Conservation (phyloP, 2,329 filamentous ascomycete genomes). For the Ophiobolus disseminans region DNA sequence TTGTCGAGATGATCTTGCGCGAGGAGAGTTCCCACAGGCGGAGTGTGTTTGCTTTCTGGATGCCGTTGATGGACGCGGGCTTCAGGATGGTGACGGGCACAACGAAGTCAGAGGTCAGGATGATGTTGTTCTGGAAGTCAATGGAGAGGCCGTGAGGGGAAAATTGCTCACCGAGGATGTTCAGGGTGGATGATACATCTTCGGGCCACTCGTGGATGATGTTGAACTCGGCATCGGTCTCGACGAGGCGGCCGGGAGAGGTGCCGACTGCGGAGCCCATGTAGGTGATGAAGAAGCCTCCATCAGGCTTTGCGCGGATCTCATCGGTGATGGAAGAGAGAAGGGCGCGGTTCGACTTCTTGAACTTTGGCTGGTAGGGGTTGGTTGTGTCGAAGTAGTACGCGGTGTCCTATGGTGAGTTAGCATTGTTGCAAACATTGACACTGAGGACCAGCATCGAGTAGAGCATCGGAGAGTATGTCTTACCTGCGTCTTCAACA, state of each 20-base stretch:
- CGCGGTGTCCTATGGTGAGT: slow-evolving; percentile 60
- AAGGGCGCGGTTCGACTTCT: slow-evolving; percentile 66
- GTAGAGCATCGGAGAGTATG: not conserved
- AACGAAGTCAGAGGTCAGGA: slow-evolving; percentile 69
- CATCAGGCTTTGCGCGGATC: slow-evolving; percentile 68
- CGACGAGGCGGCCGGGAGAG: slow-evolving; percentile 65
- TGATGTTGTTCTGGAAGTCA: slow-evolving; percentile 64
- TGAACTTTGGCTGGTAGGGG: slow-evolving; percentile 65
- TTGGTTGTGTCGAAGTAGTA: slow-evolving; percentile 68
- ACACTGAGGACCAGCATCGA: too few species aligned
- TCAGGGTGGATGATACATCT: slow-evolving; percentile 61
- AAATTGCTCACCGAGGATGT: slow-evolving; percentile 67
- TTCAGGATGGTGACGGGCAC: slow-evolving; percentile 68
- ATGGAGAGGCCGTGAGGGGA: slow-evolving; percentile 67
- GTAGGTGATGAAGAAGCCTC: slow-evolving; percentile 68
- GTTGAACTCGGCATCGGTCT: slow-evolving; percentile 65
- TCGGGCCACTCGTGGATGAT: slow-evolving; percentile 70
- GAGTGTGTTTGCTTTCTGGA: slow-evolving; percentile 63
- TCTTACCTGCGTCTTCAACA: slow-evolving; percentile 62
- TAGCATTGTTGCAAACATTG: not conserved
- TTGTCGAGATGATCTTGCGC: slow-evolving; percentile 65
- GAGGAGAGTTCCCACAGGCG: slow-evolving; percentile 64
- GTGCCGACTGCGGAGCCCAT: slow-evolving; percentile 67
- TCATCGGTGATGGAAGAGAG: slow-evolving; percentile 68
- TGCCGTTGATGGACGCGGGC: slow-evolving; percentile 58